Evolutionary conservation across 768 basidiomycete species (phyloP).

Genomic region (Lepiota venenata): DNA sequence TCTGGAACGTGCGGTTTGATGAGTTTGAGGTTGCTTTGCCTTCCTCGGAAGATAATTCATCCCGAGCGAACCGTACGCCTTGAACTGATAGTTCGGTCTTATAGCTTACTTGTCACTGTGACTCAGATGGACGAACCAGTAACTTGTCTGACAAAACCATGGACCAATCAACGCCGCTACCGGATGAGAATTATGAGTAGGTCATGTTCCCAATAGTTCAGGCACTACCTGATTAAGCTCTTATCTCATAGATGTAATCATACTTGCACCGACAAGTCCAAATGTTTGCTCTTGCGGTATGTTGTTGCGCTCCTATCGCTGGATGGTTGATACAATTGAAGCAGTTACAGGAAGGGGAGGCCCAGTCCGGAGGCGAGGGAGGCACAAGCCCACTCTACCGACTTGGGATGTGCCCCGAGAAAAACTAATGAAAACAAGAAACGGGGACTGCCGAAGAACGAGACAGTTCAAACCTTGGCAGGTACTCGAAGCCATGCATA

Average conservation of each 20-base stretch:
- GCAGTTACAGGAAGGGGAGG: slow-evolving; percentile 73
- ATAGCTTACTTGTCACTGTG: too few relatives aligned
- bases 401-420: background rate
- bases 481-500: slow-evolving; percentile 13
- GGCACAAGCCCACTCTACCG: slow-evolving; percentile 28
- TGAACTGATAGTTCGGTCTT: too few relatives aligned
- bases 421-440: slow-evolving; percentile 1
- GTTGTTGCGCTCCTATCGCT: slow-evolving; percentile 11
- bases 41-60: background rate
- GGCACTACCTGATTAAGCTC: slow-evolving; percentile 11
- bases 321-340: background rate
- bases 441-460: slow-evolving; percentile 11
- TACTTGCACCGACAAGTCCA: slow-evolving; percentile 70
- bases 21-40: slow-evolving; percentile 14
- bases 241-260: slow-evolving; percentile 64
- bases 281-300: slow-evolving; percentile 78
- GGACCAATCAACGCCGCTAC: slow-evolving; percentile 27
- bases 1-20: slow-evolving; percentile 57
- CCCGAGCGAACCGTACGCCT: background rate
- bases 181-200: slow-evolving; percentile 66
- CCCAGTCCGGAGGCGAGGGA: slow-evolving; percentile 23
- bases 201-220: slow-evolving; percentile 15
- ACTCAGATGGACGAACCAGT: slow-evolving; percentile 11
- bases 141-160: background rate
- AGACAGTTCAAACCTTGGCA: background rate